Evolutionary conservation across 306 rosid species (phyloP).

Genomic region (Malus sieversii): DNA sequence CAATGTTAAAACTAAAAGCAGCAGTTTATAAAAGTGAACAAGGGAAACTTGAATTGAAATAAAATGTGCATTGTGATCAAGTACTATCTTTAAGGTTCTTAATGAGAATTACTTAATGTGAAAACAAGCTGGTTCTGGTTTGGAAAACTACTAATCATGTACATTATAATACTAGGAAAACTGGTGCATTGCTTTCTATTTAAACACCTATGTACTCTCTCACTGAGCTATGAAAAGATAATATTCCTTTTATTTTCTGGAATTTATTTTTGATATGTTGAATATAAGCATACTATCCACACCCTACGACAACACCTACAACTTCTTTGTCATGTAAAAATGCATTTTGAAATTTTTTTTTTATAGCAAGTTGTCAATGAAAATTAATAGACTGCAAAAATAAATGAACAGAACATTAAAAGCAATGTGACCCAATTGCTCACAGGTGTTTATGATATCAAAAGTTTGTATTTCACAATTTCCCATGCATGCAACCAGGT

Average conservation of each 20-base stretch:
- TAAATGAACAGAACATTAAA: neutral
- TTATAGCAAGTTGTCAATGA: neutral
- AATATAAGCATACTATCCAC: neutral
- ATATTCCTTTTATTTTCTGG: neutral
- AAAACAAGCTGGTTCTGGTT: neutral
- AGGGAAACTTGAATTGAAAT: neutral
- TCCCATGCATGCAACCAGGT: slow-evolving; percentile 5
- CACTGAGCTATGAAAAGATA: neutral
- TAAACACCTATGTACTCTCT: neutral
- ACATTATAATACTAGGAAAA: neutral
- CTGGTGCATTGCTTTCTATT: neutral
- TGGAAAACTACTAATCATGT: neutral
- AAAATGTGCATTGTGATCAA: neutral
- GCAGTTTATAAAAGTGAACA: neutral
- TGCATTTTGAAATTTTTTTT: neutral
- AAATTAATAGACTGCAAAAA: neutral
- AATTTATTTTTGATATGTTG: neutral
- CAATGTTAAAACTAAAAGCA: neutral
- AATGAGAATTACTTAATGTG: neutral
- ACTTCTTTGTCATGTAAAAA: neutral
- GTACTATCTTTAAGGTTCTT: neutral
- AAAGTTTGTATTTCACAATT: slow-evolving; percentile 2
- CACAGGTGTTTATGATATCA: neutral
- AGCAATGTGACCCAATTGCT: neutral
- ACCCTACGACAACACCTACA: neutral